Evolutionary conservation across 148 eudicot species (phyloP).

Genomic region (Talinum fruticosum): DNA sequence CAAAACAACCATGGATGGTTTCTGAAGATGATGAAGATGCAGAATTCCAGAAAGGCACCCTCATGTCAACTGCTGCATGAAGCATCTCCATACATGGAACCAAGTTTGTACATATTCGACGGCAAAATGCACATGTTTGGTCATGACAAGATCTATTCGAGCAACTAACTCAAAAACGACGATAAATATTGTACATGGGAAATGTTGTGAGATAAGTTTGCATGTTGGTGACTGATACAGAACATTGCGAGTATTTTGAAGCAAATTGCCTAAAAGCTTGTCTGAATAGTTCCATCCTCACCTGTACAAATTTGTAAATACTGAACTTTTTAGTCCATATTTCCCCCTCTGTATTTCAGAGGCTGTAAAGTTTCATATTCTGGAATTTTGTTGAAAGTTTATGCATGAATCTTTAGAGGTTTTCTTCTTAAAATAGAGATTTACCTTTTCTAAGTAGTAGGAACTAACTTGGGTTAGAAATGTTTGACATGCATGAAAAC

Average conservation of each 20-base stretch:
- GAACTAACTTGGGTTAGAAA: too few species aligned
- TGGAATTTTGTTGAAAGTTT: background rate
- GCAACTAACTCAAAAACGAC: background rate
- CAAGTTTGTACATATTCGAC: conserved; percentile 26
- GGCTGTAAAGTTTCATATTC: background rate
- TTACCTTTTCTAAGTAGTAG: too few species aligned
- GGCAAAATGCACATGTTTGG: background rate
- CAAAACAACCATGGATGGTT: conserved; percentile 70
- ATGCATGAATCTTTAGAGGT: background rate
- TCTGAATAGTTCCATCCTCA: too few species aligned
- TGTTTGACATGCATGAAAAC: too few species aligned
- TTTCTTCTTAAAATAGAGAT: too few species aligned
- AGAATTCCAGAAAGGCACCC: background rate
- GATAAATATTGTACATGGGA: background rate
- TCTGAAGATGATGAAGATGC: conserved; percentile 41
- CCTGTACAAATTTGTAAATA: too few species aligned
- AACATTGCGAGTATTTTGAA: background rate
- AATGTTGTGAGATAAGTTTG: background rate
- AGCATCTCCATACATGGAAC: background rate
- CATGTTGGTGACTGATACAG: background rate
- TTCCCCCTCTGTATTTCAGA: background rate
- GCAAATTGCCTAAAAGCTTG: too few species aligned
- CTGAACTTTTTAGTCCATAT: background rate
- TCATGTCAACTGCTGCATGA: conserved; percentile 17
- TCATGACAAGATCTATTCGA: background rate